Conservation (phyloP, 2,329 filamentous ascomycete species). For the Penicillium sp. region DNA sequence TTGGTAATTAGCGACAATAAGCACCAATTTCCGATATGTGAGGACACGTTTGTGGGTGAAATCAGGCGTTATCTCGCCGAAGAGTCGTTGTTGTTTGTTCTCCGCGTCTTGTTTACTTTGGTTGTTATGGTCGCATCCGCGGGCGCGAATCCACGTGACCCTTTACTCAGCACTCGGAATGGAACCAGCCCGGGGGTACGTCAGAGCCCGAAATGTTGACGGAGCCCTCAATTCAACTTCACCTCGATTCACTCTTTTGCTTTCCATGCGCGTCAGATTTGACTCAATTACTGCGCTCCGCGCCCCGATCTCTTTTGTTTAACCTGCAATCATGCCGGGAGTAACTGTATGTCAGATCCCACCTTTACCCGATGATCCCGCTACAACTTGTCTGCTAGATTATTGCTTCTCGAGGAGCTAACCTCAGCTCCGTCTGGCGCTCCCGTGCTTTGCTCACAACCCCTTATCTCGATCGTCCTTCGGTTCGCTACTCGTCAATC, state of each 20-base stretch:
- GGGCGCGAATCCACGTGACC: slow-evolving; percentile 21
- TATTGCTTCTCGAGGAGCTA: slow-evolving; percentile 21
- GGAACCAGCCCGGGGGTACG: slow-evolving; percentile 8
- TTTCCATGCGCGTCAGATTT: slow-evolving; percentile 25
- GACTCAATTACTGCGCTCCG: slow-evolving; percentile 22
- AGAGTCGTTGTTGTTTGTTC: slow-evolving; percentile 5
- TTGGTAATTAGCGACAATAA: background rate
- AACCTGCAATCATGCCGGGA: slow-evolving; percentile 30
- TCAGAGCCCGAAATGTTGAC: slow-evolving; percentile 12
- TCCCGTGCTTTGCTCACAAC: slow-evolving; percentile 20
- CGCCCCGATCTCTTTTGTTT: slow-evolving; percentile 23
- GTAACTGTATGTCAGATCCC: slow-evolving; percentile 28
- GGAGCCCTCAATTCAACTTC: slow-evolving; percentile 2
- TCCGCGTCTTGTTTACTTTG: slow-evolving; percentile 22
- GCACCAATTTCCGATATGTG: slow-evolving; percentile 2
- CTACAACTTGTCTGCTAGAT: slow-evolving; percentile 18
- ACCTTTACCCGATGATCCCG: slow-evolving; percentile 11
- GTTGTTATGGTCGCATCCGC: slow-evolving; percentile 8
- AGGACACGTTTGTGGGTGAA: background rate
- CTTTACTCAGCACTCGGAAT: slow-evolving; percentile 10
- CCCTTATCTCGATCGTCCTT: slow-evolving; percentile 19
- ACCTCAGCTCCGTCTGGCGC: slow-evolving; percentile 22
- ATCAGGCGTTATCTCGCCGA: background rate
- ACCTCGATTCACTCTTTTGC: slow-evolving; percentile 13
- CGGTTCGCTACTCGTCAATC: slow-evolving; percentile 32